Percentiles rank a stretch among this genome's conserved stretches.
These are phyloP conservation scores for Ciborinia camelliae DNA, from an alignment of 2,329 filamentous ascomycete genomes.

Conservation along the genomic window DNA sequence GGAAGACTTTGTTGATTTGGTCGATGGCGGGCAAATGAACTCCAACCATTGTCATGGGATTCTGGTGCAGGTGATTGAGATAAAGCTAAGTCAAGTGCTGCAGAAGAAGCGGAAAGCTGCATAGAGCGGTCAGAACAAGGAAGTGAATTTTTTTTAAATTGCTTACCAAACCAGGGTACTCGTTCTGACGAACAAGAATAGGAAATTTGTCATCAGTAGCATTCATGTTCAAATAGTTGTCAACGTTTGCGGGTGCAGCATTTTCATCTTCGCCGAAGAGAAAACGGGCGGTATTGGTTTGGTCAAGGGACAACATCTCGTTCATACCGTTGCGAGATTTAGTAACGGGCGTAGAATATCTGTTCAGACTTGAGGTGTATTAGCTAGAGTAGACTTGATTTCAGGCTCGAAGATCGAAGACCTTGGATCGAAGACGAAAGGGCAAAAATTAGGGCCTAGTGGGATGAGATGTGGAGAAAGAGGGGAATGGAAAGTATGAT, in stretches of 20 bases:
- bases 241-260: slow-evolving; percentile 51
- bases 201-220: slow-evolving; percentile 83
- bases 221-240: slow-evolving; percentile 67
- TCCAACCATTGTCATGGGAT: slow-evolving; percentile 36
- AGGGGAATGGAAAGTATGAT: slow-evolving; percentile 1
- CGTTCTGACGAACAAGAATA: slow-evolving; percentile 68
- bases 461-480: neutral
- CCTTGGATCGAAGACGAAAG: neutral
- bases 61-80: slow-evolving; percentile 65
- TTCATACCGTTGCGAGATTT: slow-evolving; percentile 64
- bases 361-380: slow-evolving; percentile 63
- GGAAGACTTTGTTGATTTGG: slow-evolving; percentile 48
- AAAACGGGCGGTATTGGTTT: slow-evolving; percentile 81
- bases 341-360: slow-evolving; percentile 91
- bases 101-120: slow-evolving; percentile 76
- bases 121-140: slow-evolving; percentile 42
- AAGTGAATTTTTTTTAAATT: slow-evolving; percentile 16
- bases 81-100: slow-evolving; percentile 75
- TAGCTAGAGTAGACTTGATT: slow-evolving; percentile 23
- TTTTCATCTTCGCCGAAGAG: slow-evolving; percentile 77
- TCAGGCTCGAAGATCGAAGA: slow-evolving; percentile 14
- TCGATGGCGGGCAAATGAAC: slow-evolving; percentile 37
- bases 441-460: neutral
- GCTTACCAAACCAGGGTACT: slow-evolving; percentile 36
- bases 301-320: slow-evolving; percentile 64